Conservation (phyloP, 2,329 filamentous ascomycete species). For the Fusarium longipes region DNA sequence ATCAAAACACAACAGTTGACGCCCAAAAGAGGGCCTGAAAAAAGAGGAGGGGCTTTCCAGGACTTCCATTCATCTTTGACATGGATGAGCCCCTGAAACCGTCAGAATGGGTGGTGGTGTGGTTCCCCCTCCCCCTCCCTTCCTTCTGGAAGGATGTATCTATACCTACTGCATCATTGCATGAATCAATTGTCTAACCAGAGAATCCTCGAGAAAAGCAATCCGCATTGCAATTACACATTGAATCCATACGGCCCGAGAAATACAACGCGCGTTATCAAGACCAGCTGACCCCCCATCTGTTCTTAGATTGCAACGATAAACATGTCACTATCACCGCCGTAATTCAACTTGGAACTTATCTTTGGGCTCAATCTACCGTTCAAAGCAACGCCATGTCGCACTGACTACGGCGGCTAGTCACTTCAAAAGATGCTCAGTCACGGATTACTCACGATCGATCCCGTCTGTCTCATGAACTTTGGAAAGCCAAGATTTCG, state of each 20-base stretch:
- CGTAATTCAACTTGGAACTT: not conserved
- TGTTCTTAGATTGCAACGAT: not conserved
- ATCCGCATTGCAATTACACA: not conserved
- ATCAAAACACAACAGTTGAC: conserved; percentile 24
- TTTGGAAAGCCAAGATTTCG: not conserved
- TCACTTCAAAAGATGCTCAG: conserved; percentile 1
- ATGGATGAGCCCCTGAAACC: conserved; percentile 43
- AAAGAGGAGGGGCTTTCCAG: conserved; percentile 11
- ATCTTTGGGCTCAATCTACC: conserved; percentile 28
- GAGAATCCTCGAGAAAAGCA: not conserved
- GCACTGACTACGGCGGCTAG: conserved; percentile 27
- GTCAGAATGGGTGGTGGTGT: conserved; percentile 39
- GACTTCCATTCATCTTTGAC: too few relatives aligned
- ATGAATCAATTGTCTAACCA: conserved; percentile 15
- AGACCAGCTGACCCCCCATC: not conserved
- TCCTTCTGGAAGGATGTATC: conserved; percentile 33
- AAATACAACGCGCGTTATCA: conserved; percentile 17
- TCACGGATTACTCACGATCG: conserved; percentile 10
- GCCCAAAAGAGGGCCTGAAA: conserved; percentile 18
- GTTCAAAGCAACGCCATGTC: conserved; percentile 23
- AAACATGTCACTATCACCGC: not conserved
- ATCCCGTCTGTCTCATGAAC: conserved; percentile 5
- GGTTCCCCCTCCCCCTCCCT: conserved; percentile 25
- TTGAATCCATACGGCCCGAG: conserved; percentile 13
- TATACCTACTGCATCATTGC: too few relatives aligned